Percentiles rank a stretch among this genome's conserved stretches.
These are phyloP conservation scores for Wallacemonas sp. DNA, from an alignment of 208 protist species.

Conservation along the genomic window DNA sequence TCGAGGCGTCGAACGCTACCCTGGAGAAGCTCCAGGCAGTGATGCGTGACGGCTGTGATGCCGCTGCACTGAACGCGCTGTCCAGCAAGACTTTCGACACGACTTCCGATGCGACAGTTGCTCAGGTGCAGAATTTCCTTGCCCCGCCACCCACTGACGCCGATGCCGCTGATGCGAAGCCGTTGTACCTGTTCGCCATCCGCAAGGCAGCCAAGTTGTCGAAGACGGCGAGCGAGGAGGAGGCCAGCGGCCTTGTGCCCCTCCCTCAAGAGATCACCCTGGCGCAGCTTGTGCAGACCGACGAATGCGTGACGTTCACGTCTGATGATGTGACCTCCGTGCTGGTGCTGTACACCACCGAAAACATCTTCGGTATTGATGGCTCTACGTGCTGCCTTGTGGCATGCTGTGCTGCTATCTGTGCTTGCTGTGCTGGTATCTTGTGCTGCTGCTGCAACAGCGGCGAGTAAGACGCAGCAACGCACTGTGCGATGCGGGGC, in stretches of 20 bases:
- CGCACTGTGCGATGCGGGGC: no score
- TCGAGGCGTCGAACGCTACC: neutral
- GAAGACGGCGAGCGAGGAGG: conserved; percentile 7
- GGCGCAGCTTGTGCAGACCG: neutral
- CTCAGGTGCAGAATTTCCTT: neutral
- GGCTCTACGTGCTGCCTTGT: neutral
- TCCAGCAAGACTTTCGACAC: neutral
- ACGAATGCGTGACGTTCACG: neutral
- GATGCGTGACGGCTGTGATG: conserved; percentile 4
- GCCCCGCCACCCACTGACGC: neutral
- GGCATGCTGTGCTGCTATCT: neutral
- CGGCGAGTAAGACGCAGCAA: neutral
- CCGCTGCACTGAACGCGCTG: neutral
- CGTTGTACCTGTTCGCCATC: conserved; percentile 11
- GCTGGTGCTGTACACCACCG: neutral
- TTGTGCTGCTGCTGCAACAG: neutral
- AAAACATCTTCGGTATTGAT: neutral
- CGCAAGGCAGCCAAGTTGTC: conserved; percentile 1
- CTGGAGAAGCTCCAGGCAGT: conserved; percentile 1
- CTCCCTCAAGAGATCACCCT: neutral
- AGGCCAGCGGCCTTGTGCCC: conserved; percentile 2
- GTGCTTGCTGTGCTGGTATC: conserved; percentile 1
- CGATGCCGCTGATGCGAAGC: neutral
- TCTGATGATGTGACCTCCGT: neutral
- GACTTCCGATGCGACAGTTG: neutral